Percentiles rank a stretch among this genome's conserved stretches.
These are phyloP conservation scores for Arthrinium phaeospermum DNA, from an alignment of 2,329 filamentous ascomycete species.

Conservation along the genomic window DNA sequence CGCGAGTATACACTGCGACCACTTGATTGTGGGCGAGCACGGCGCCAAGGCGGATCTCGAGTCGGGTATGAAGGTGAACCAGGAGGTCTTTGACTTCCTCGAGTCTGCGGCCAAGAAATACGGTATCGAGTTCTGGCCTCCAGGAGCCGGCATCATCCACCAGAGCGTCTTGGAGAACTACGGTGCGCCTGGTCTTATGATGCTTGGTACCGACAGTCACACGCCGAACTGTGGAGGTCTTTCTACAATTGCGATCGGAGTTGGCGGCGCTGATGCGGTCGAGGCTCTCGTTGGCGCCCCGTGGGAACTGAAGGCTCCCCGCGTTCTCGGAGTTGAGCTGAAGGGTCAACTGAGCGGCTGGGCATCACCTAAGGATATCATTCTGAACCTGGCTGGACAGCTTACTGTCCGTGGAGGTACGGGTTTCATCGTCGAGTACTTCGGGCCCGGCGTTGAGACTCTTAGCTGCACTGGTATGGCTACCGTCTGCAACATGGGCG, in stretches of 20 bases:
- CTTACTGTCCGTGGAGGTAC: conserved; percentile 94
- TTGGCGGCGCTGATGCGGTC: conserved; percentile 95
- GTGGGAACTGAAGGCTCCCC: conserved; percentile 96
- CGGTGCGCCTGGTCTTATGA: conserved; percentile 95
- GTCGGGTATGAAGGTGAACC: conserved; percentile 86
- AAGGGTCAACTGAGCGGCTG: conserved; percentile 86
- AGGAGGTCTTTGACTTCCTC: conserved; percentile 96
- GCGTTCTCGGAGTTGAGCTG: conserved; percentile 83
- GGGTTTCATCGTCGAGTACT: conserved; percentile 93
- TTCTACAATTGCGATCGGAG: conserved; percentile 92
- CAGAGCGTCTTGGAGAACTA: conserved; percentile 99
- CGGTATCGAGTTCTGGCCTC: conserved; percentile 95
- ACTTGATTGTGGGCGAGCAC: conserved; percentile 95
- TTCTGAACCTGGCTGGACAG: conserved; percentile 85
- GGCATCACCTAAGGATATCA: conserved; percentile 95
- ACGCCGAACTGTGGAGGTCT: conserved; percentile 97
- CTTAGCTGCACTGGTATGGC: conserved; percentile 93
- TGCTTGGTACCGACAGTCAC: conserved; percentile 97
- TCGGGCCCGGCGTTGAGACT: conserved; percentile 86
- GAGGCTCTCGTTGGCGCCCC: conserved; percentile 95
- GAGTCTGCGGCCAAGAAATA: conserved; percentile 91
- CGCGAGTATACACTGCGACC: conserved; percentile 97
- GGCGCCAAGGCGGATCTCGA: conserved; percentile 87
- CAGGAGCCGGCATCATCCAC: conserved; percentile 93
- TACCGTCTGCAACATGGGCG: conserved; percentile 88